phyloP scores from a whole-genome alignment of 768 basidiomycete genomes.

The Serpula lacrymans region DNA sequence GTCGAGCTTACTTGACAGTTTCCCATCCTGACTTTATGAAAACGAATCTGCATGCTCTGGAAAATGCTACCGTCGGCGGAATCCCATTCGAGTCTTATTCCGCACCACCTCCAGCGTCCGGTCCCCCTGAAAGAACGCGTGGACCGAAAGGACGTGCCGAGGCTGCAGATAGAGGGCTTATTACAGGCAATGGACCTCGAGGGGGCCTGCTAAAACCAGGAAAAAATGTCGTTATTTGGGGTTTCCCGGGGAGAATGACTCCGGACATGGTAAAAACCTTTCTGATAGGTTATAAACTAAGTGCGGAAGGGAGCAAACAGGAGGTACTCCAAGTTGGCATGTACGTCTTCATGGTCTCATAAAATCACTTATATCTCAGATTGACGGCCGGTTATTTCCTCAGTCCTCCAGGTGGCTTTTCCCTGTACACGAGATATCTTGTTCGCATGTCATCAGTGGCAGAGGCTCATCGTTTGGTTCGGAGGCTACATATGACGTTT shows the following conservation, averaged over 20 bases:
- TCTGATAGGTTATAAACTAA: constrained; percentile 45
- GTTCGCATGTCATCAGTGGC: constrained; percentile 54
- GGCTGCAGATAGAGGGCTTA: constrained; percentile 32
- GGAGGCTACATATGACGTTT: constrained; percentile 56
- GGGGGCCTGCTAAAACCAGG: constrained; percentile 49
- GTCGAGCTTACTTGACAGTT: constrained; percentile 56
- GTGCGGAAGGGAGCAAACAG: constrained; percentile 34
- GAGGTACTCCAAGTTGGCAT: constrained; percentile 46
- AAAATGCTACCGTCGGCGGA: constrained; percentile 44
- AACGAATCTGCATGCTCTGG: constrained; percentile 39
- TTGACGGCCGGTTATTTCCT: neutral
- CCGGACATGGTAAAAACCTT: constrained; percentile 33
- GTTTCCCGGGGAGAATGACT: constrained; percentile 51
- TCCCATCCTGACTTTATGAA: constrained; percentile 41
- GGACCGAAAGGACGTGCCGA: constrained; percentile 39
- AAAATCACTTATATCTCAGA: constrained; percentile 6
- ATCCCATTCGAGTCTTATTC: constrained; percentile 36
- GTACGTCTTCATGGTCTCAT: constrained; percentile 39
- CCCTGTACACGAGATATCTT: constrained; percentile 48
- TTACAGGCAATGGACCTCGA: constrained; percentile 45
- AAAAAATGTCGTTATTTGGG: constrained; percentile 56
- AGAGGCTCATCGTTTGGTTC: constrained; percentile 69
- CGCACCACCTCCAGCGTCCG: constrained; percentile 20
- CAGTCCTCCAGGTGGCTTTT: constrained; percentile 38
- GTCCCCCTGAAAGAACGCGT: constrained; percentile 24